Conservation (phyloP, 106 monocot species). For the Dendrobium catenatum region DNA sequence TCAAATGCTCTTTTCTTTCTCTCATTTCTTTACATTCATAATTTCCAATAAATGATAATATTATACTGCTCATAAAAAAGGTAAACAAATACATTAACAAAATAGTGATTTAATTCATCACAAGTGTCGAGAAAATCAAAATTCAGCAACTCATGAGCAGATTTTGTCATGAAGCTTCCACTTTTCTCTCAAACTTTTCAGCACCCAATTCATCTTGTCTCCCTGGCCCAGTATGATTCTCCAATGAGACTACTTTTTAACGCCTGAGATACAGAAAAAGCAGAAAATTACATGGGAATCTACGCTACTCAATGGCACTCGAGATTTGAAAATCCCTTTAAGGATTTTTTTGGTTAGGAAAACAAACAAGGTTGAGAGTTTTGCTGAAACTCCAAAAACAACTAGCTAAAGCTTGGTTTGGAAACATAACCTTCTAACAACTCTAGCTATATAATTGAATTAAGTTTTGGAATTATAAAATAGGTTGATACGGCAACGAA, state of each 20-base stretch:
- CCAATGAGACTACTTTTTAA: not conserved
- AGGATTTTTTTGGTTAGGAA: not conserved
- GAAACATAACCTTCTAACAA: not conserved
- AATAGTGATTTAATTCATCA: not conserved
- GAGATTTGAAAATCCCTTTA: not conserved
- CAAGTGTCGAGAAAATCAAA: not conserved
- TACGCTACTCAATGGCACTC: not conserved
- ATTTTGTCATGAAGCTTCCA: not conserved
- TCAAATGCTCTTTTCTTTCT: not conserved
- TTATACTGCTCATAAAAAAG: not conserved
- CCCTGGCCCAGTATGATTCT: not conserved
- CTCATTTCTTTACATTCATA: not conserved
- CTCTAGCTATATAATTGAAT: too few species aligned
- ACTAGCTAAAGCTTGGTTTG: not conserved
- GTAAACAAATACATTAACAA: not conserved
- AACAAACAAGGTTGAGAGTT: not conserved
- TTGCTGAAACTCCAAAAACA: not conserved
- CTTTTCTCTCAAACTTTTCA: not conserved
- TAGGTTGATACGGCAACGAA: too few species aligned
- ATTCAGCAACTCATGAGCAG: not conserved
- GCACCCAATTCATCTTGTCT: slow-evolving; percentile 4
- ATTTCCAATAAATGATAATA: not conserved
- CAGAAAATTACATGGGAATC: slow-evolving; percentile 4
- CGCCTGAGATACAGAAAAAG: not conserved
- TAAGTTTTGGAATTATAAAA: too few species aligned